Percentiles rank a stretch among this genome's conserved stretches.
These are phyloP conservation scores for Chrysopogon serrulatus DNA, from an alignment of 176 grass and related monocot genomes.

Conservation along the genomic window DNA sequence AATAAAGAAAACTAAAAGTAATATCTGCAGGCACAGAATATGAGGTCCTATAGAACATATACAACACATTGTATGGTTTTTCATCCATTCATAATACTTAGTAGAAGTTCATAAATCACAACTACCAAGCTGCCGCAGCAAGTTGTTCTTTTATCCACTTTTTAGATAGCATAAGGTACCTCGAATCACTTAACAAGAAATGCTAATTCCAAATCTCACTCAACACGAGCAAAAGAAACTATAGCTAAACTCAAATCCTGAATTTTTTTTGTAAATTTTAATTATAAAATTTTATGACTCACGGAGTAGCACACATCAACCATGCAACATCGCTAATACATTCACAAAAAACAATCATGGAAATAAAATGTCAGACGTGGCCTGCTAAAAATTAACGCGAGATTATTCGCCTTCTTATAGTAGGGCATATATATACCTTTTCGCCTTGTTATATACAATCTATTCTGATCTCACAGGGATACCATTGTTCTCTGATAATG, in stretches of 20 bases:
- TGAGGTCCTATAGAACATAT: neutral
- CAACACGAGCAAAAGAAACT: neutral
- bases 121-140: neutral
- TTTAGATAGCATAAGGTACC: neutral
- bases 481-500: too few relatives aligned
- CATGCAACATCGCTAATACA: neutral
- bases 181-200: neutral
- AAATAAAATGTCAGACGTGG: too few relatives aligned
- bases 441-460: too few relatives aligned
- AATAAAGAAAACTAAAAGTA: neutral
- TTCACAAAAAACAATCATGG: neutral
- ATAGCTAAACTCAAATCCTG: neutral
- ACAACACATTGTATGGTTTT: neutral
- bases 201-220: neutral
- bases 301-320: neutral
- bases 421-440: too few relatives aligned
- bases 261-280: neutral
- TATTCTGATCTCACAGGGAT: too few relatives aligned
- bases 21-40: neutral
- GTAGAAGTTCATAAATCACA: neutral
- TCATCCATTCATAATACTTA: neutral
- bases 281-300: neutral
- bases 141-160: neutral
- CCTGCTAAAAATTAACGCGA: too few relatives aligned
- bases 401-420: too few relatives aligned